Base-by-base conservation (phyloP, 1,139 yeast genomes). In the Meyerozyma sp. region DNA sequence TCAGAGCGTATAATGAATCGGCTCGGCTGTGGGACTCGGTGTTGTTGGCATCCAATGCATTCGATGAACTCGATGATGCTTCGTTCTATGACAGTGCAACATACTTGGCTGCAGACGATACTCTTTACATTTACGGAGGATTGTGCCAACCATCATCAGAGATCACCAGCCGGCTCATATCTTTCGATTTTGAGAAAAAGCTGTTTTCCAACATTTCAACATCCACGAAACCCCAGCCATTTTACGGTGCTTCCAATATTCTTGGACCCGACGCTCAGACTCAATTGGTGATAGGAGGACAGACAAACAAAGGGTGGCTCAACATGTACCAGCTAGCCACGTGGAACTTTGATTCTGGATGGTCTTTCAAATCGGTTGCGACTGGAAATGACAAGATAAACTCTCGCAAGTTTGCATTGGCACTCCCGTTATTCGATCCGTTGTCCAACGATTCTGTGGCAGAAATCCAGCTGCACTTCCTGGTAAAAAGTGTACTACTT, bases 301-400 rank as follows among this genome's bases (percentile, higher is more conserved):
- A 65, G 41, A 71, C 84, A 0, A 51, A 59, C 4, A 55, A 63
- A 8, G 83, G 83, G 0, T 80, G 85, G 84, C 75, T 81, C 30
- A 72, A 77, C 44, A 72, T 81, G 77, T 70, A 70, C 51, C 86
- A 81, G 57, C 57, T 80, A 6, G 85, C 86, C 0, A 54, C 79
- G 1, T 81, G 84, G 82, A 78, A 77, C 48, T 75, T 74, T 44
- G 68, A 66, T 41, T 63, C 82, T 2, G 78, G 78, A 0, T 82
- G 88, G 88, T 68, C 81, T 3, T 81, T 78, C 56, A 52, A 32
- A 58, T 66, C 4, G 49, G 64, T 2, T 58, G 52, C 42, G 27
- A 42, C 50, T 8, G 57, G 57, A 16, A 50, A 52, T 2, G 49
- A 55, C 11, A 52, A 55, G 23, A 67, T 79, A 4, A 78, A 75